Percentiles rank a stretch among this genome's conserved stretches.
Evolutionary conservation across 2,329 filamentous ascomycete species (phyloP).

Genomic region (Aureobasidium sp.): DNA sequence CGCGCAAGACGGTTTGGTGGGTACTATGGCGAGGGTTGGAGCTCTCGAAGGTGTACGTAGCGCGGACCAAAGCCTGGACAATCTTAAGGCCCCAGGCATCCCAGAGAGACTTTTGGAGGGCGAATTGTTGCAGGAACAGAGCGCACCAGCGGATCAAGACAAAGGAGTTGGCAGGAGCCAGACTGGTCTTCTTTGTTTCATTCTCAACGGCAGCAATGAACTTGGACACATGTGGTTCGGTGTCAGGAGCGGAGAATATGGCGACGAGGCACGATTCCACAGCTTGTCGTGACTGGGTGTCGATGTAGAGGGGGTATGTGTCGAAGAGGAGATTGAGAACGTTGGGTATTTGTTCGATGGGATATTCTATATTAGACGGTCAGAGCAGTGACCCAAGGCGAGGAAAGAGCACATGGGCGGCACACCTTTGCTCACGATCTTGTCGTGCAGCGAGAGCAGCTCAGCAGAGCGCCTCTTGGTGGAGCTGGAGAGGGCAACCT

Average conservation of each 20-base stretch:
- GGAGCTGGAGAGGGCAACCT: conserved; percentile 40
- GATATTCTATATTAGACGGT: conserved; percentile 10
- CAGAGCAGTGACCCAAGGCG: background rate
- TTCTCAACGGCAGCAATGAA: conserved; percentile 61
- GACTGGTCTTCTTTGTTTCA: conserved; percentile 68
- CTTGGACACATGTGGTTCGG: conserved; percentile 51
- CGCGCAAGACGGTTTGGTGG: conserved; percentile 64
- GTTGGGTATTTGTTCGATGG: conserved; percentile 22
- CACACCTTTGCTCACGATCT: conserved; percentile 39
- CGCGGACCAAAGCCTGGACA: conserved; percentile 61
- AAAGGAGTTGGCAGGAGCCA: conserved; percentile 76
- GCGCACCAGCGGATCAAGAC: conserved; percentile 88
- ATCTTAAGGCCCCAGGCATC: conserved; percentile 59
- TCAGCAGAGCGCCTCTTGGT: conserved; percentile 42
- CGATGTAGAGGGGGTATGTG: conserved; percentile 81
- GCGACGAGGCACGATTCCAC: conserved; percentile 72
- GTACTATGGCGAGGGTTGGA: conserved; percentile 58
- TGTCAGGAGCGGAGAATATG: conserved; percentile 54
- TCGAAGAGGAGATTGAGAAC: conserved; percentile 67
- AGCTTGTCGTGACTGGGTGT: conserved; percentile 74
- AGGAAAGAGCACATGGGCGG: background rate
- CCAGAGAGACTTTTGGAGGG: conserved; percentile 54
- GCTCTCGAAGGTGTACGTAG: conserved; percentile 70
- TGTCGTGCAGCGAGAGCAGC: conserved; percentile 38
- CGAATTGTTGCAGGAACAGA: conserved; percentile 65